Evolutionary conservation across 352 stramenopile genomes (phyloP).

Genomic region (Lagenidium sp.): DNA sequence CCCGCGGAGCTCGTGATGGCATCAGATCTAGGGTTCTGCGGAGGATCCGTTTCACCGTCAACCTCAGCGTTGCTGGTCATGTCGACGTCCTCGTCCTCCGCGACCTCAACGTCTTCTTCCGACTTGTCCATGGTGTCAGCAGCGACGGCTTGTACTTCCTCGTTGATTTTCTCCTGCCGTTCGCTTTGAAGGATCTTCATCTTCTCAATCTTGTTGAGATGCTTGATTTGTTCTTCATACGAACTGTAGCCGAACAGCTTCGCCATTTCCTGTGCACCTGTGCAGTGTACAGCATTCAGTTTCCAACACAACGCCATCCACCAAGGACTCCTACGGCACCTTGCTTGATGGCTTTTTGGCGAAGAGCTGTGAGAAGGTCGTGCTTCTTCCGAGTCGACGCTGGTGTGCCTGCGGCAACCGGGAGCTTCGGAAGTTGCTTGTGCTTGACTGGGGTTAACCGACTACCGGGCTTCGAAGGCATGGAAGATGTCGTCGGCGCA

Average conservation of each 20-base stretch:
- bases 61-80: not conserved
- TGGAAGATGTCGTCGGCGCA: not conserved
- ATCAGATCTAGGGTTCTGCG: no score
- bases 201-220: constrained; percentile 60
- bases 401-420: constrained; percentile 24
- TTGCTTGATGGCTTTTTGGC: constrained; percentile 54
- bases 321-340: no score
- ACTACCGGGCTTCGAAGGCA: not conserved
- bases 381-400: constrained; percentile 43
- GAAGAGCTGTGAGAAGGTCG: constrained; percentile 40
- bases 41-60: no score
- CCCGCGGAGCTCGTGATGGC: no score
- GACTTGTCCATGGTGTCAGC: not conserved
- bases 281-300: no score
- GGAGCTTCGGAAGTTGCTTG: constrained; percentile 30
- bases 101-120: constrained; percentile 5
- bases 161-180: constrained; percentile 20
- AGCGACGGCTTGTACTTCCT: constrained; percentile 1
- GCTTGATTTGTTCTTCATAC: constrained; percentile 59
- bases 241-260: constrained; percentile 71
- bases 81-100: constrained; percentile 6
- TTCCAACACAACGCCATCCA: no score
- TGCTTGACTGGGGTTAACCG: constrained; percentile 30
- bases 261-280: constrained; percentile 49
- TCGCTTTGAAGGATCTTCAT: constrained; percentile 44